Evolutionary conservation across 768 basidiomycete genomes (phyloP).

Genomic region (Russula dissimulans): DNA sequence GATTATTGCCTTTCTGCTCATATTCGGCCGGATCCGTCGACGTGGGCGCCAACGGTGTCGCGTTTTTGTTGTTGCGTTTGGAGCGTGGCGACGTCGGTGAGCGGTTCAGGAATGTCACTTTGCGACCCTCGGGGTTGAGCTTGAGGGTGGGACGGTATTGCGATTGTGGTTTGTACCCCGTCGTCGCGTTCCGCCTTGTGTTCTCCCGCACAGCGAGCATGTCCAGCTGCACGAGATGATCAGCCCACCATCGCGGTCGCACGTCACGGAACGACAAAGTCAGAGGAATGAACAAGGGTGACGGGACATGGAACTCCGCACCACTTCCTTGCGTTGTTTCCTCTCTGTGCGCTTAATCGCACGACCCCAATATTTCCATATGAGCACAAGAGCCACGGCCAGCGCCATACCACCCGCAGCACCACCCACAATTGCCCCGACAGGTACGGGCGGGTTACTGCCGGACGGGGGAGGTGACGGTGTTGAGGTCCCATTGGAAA

Average conservation of each 20-base stretch:
- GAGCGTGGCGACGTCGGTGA: background rate
- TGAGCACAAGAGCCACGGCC: constrained; percentile 33
- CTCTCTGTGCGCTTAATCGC: constrained; percentile 31
- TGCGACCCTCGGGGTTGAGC: constrained; percentile 23
- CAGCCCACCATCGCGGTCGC: background rate
- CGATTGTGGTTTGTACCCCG: constrained; percentile 11
- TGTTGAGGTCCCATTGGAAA: background rate
- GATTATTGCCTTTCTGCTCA: background rate
- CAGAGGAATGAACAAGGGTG: background rate
- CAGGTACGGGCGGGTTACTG: constrained; percentile 27
- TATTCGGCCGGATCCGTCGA: background rate
- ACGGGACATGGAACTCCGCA: constrained; percentile 16
- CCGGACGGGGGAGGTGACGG: background rate
- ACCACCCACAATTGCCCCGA: constrained; percentile 45
- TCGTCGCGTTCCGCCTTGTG: constrained; percentile 33
- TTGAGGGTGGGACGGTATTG: constrained; percentile 6
- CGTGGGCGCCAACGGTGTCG: background rate
- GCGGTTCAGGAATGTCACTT: constrained; percentile 32
- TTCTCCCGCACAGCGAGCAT: constrained; percentile 30
- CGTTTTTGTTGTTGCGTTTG: background rate
- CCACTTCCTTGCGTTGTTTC: constrained; percentile 26
- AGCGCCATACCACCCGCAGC: constrained; percentile 38
- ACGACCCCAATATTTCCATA: constrained; percentile 42
- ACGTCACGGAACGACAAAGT: background rate
- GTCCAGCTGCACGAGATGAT: constrained; percentile 19